A percentile compares a stretch with the other conserved stretches of the same genome.
These are phyloP conservation scores for Craterostigma plantagineum DNA, from an alignment of 257 asterid species.

Conservation along the genomic window DNA sequence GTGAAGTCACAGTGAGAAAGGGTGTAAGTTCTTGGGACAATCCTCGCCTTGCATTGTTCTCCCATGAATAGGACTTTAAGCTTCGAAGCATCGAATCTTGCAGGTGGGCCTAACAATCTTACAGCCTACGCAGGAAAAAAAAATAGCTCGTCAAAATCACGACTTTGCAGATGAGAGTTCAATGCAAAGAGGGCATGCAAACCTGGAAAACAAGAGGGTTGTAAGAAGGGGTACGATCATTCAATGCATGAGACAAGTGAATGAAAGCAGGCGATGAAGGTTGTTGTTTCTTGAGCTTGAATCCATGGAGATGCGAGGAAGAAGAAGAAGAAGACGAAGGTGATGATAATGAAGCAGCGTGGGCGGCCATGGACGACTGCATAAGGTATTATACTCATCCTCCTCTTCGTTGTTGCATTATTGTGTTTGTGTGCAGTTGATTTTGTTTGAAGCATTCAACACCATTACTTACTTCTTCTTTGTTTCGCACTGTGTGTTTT, in stretches of 20 bases:
- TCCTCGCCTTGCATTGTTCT: slow-evolving; percentile 23
- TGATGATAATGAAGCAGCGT: slow-evolving; percentile 28
- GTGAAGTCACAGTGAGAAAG: slow-evolving; percentile 91
- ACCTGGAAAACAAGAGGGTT: slow-evolving; percentile 73
- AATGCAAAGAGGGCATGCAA: too few relatives aligned
- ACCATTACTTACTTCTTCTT: slow-evolving; percentile 4
- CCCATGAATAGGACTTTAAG: slow-evolving; percentile 52
- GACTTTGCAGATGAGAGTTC: background rate
- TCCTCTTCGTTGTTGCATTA: slow-evolving; percentile 26
- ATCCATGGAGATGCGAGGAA: slow-evolving; percentile 6
- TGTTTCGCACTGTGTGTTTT: slow-evolving; percentile 8
- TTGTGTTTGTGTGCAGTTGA: background rate
- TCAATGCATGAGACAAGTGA: slow-evolving; percentile 15
- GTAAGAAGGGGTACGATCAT: slow-evolving; percentile 30
- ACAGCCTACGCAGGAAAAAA: slow-evolving; percentile 45
- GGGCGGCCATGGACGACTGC: slow-evolving; percentile 43
- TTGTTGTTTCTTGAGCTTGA: slow-evolving; percentile 6
- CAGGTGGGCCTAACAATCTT: slow-evolving; percentile 76
- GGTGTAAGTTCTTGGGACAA: slow-evolving; percentile 74
- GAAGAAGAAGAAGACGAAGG: slow-evolving; percentile 13
- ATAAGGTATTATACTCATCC: slow-evolving; percentile 34
- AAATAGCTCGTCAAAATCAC: background rate
- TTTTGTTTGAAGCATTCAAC: slow-evolving; percentile 8
- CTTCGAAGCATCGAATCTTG: slow-evolving; percentile 81
- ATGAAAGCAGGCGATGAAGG: slow-evolving; percentile 25